Evolutionary conservation across 306 rosid genomes (phyloP).

Genomic region (Casuarina equisetifolia): DNA sequence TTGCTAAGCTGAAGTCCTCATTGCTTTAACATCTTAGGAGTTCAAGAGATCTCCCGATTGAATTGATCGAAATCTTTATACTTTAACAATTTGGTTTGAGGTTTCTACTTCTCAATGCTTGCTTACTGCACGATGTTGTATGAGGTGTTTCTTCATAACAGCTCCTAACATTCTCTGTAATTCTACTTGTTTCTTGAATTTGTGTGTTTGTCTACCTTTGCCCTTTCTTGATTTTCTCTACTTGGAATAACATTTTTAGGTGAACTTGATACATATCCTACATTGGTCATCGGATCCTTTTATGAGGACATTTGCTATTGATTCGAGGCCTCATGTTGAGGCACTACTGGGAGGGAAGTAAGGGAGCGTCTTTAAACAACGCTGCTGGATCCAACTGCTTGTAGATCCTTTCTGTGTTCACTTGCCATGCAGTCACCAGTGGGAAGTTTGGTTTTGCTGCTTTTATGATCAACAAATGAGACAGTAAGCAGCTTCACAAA

Average conservation of each 20-base stretch:
- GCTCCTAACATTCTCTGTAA: neutral
- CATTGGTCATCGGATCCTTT: neutral
- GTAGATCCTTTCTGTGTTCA: neutral
- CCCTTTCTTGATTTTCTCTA: neutral
- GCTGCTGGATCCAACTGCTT: neutral
- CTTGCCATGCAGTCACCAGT: neutral
- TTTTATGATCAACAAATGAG: neutral
- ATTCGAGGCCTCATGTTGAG: neutral
- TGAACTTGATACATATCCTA: neutral
- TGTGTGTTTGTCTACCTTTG: neutral
- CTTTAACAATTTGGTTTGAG: neutral
- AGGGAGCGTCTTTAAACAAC: neutral
- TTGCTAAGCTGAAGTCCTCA: neutral
- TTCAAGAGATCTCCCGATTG: neutral
- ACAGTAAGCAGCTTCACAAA: neutral
- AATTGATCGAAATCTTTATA: neutral
- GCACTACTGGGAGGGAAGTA: neutral
- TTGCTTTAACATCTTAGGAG: neutral
- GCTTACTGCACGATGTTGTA: neutral
- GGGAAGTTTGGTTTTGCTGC: slow-evolving; percentile 1
- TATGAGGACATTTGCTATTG: neutral
- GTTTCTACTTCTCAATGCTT: neutral
- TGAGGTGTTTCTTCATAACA: neutral
- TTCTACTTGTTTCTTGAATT: neutral
- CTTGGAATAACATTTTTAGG: neutral